Percentiles rank a stretch among this genome's conserved stretches.
Conservation (phyloP, 257 asterid genomes). For the Lantana camara region DNA sequence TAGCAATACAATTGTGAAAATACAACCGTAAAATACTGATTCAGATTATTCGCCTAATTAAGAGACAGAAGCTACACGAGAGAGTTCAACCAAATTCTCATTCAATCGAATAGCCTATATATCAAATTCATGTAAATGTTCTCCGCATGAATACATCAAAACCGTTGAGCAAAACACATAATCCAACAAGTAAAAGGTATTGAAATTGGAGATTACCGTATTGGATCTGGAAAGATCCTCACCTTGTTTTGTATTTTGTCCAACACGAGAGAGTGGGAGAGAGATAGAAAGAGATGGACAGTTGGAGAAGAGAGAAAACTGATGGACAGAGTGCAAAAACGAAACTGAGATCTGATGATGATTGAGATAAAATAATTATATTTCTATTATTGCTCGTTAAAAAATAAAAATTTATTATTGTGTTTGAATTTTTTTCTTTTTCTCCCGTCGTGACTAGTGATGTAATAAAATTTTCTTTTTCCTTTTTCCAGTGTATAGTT, state of each 20-base stretch:
- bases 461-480: no score
- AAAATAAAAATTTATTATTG: no score
- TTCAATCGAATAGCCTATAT: slow-evolving; percentile 5
- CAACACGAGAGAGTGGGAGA: slow-evolving; percentile 29
- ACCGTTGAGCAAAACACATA: not conserved
- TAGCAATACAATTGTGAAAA: slow-evolving; percentile 1
- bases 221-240: slow-evolving; percentile 38
- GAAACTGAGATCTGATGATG: slow-evolving; percentile 44
- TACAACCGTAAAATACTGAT: not conserved
- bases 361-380: slow-evolving; percentile 21
- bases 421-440: no score
- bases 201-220: slow-evolving; percentile 22
- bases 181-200: not conserved
- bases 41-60: slow-evolving; percentile 9
- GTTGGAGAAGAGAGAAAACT: slow-evolving; percentile 27
- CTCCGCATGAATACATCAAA: slow-evolving; percentile 7
- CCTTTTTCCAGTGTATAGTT: no score
- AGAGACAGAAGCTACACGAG: not conserved
- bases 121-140: slow-evolving; percentile 22
- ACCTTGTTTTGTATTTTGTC: slow-evolving; percentile 29
- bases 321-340: slow-evolving; percentile 35
- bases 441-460: no score
- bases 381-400: not conserved
- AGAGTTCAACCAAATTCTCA: not conserved
- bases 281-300: slow-evolving; percentile 18